These are phyloP conservation scores for Calcarisporium arbuscula DNA, from an alignment of 2,329 filamentous ascomycete species.

Conservation along the genomic window DNA sequence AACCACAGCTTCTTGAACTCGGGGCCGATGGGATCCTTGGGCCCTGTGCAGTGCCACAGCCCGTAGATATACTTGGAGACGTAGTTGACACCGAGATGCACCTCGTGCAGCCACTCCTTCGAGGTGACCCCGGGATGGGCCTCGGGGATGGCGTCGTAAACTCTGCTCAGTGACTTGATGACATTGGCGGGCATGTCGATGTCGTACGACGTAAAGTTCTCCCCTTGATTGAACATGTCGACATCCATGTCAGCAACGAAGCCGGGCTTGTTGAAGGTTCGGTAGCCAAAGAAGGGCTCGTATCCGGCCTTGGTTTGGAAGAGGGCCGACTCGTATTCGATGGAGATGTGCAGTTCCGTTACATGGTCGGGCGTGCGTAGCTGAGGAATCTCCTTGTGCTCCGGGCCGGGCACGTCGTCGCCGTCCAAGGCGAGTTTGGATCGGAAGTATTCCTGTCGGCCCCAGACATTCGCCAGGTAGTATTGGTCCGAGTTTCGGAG, in stretches of 20 bases:
- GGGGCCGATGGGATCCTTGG: conserved; percentile 23
- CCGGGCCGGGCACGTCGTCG: conserved; percentile 10
- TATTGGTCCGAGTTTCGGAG: conserved; percentile 35
- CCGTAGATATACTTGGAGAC: conserved; percentile 29
- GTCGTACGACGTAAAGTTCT: conserved; percentile 20
- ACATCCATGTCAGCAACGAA: conserved; percentile 15
- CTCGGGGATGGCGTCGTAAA: conserved; percentile 23
- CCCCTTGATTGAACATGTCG: conserved; percentile 18
- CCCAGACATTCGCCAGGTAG: conserved; percentile 36
- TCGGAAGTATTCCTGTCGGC: conserved; percentile 34
- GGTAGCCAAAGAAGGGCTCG: conserved; percentile 25
- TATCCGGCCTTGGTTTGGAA: conserved; percentile 34
- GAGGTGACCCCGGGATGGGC: conserved; percentile 19
- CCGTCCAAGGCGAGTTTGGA: conserved; percentile 19
- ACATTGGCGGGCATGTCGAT: conserved; percentile 27
- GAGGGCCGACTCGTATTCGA: conserved; percentile 34
- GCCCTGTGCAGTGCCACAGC: conserved; percentile 32
- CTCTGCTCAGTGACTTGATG: conserved; percentile 18
- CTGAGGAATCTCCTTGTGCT: conserved; percentile 16
- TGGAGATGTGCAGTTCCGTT: conserved; percentile 27
- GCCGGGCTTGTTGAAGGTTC: conserved; percentile 22
- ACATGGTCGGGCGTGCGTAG: conserved; percentile 12
- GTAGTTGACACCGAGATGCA: conserved; percentile 29
- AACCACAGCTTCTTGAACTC: conserved; percentile 33
- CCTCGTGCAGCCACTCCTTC: conserved; percentile 23